Evolutionary conservation across 805 yeast species (phyloP).

Genomic region (Candida gorgasii): DNA sequence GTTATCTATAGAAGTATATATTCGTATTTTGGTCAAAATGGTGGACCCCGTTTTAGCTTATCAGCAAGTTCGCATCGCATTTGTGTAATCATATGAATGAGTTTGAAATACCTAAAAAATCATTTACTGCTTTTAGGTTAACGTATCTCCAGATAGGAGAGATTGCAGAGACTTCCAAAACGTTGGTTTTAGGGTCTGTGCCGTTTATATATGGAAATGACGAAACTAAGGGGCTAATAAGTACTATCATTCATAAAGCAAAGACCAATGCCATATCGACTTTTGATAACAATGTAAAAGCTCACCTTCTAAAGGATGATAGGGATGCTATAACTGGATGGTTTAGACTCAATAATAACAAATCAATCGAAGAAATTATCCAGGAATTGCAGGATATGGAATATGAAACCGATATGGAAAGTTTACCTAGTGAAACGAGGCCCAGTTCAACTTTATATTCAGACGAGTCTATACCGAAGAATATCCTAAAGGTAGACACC

Average conservation of each 20-base stretch:
- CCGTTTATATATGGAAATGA: conserved; percentile 58
- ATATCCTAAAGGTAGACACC: not conserved
- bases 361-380: conserved; percentile 1
- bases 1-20: not conserved
- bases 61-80: conserved; percentile 1
- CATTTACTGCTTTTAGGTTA: conserved; percentile 64
- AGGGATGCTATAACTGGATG: not conserved
- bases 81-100: conserved; percentile 6
- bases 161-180: conserved; percentile 48
- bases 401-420: not conserved
- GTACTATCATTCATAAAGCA: conserved; percentile 15
- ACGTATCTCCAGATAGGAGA: conserved; percentile 51
- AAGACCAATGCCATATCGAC: conserved; percentile 16
- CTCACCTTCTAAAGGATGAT: not conserved
- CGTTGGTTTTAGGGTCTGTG: conserved; percentile 55
- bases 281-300: conserved; percentile 9
- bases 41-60: not conserved
- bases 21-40: not conserved
- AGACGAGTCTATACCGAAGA: not conserved
- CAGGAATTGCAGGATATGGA: conserved; percentile 2
- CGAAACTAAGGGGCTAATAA: conserved; percentile 25
- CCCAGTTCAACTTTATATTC: conserved; percentile 3
- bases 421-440: no score
- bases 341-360: conserved; percentile 2
- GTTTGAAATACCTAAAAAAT: conserved; percentile 43